Base-by-base conservation (phyloP, 306 rosid genomes). In the Fagus crenata region DNA sequence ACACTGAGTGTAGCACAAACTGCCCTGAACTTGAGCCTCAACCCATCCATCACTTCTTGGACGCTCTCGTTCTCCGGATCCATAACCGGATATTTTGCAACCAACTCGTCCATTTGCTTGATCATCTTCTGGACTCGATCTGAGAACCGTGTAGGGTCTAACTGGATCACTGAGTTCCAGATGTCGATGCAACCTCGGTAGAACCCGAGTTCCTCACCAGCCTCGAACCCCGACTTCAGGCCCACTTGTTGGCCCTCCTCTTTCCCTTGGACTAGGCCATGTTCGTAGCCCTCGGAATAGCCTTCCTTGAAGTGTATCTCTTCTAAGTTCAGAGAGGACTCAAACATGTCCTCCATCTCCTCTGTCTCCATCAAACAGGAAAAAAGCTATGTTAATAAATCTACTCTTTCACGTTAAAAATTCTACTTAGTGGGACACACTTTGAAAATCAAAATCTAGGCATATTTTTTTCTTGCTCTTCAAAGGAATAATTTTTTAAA, bases 191-290 rank as follows among this genome's bases (percentile, higher is more conserved):
- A 92, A 40, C 97, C 96, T 60, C 78, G 63, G 84, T 92, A 92
- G 85, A 95, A 88, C 1, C 97, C 96, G 2, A 95, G 81, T 67
- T 91, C 93, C 78, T 93, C 91, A 4, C 93, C 97, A 7, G 79
- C 78, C 87, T 93, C 91, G 74, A 93, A 93, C 1, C 97, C 98
- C 33, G 77, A 71, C 59, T 90, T 91, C 7, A 91, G 90, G 56
- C 98, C 98, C 28, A 90, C 92, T 64, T 87, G 90, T 43, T 67
- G 49, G 0, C 73, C 93, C 71, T 93, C 98, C 11, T 86, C 90
- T 76, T 73, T 87, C 69, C 96, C 96, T 1, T 81, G 9, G 28
- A 68, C 15, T 13, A 90, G 82, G 12, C 97, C 97, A 1, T 90
- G 71, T 2, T 68, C 69, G 81, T 89, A 78, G 61, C 91, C 97